A percentile compares a stretch with the other conserved stretches of the same genome.
Conservation (phyloP, 805 yeast species). For the Saturnispora sanitii region DNA sequence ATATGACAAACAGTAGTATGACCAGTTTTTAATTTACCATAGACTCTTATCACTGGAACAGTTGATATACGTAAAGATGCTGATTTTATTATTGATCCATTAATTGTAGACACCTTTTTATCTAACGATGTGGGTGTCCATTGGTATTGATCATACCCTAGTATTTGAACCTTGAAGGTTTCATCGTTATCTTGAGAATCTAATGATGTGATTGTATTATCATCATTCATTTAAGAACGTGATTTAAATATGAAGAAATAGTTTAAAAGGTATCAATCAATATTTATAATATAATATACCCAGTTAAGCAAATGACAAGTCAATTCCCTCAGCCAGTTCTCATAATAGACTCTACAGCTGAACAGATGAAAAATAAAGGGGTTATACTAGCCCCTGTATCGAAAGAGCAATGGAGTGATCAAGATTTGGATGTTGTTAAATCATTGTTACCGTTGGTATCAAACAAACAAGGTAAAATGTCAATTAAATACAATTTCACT, state of each 20-base stretch:
- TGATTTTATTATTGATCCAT: slow-evolving; percentile 13
- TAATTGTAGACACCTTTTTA: slow-evolving; percentile 27
- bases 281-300: too few relatives aligned
- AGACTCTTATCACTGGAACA: slow-evolving; percentile 72
- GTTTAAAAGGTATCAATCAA: too few relatives aligned
- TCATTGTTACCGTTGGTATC: slow-evolving; percentile 13
- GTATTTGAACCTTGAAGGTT: slow-evolving; percentile 44
- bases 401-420: slow-evolving; percentile 14
- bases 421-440: slow-evolving; percentile 10
- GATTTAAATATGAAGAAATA: background rate
- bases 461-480: slow-evolving; percentile 13
- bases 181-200: slow-evolving; percentile 3
- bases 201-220: background rate
- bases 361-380: background rate
- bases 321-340: background rate
- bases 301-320: background rate
- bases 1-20: slow-evolving; percentile 57
- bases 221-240: slow-evolving; percentile 1
- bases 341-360: background rate
- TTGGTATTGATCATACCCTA: slow-evolving; percentile 59
- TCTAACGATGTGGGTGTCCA: slow-evolving; percentile 47
- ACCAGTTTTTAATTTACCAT: slow-evolving; percentile 58
- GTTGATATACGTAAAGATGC: slow-evolving; percentile 26
- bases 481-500: slow-evolving; percentile 16
- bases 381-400: background rate